Conservation (phyloP, 1,284 basidiomycete genomes). For the Sporisorium exsertum region DNA sequence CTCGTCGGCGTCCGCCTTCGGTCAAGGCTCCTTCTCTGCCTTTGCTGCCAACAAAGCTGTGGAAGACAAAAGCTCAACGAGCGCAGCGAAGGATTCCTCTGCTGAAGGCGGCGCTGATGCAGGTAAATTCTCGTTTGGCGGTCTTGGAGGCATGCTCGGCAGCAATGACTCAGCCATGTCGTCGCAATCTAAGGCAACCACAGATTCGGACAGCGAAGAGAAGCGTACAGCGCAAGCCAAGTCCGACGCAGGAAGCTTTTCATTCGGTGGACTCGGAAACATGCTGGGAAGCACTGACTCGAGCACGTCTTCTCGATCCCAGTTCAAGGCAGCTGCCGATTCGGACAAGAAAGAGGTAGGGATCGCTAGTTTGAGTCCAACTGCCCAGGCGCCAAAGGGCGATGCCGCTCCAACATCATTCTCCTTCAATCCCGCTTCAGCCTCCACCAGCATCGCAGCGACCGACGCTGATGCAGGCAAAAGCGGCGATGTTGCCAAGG, state of each 20-base stretch:
- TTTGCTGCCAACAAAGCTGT: conserved; percentile 42
- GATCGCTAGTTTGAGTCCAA: conserved; percentile 4
- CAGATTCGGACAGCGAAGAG: conserved; percentile 5
- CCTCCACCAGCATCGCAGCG: background rate
- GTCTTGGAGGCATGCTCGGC: conserved; percentile 24
- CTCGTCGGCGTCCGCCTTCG: conserved; percentile 25
- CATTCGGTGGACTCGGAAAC: conserved; percentile 43
- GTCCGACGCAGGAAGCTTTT: conserved; percentile 35
- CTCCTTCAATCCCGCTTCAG: conserved; percentile 26
- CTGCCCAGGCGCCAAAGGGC: conserved; percentile 24
- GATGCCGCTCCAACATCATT: conserved; percentile 18
- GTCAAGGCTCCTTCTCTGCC: conserved; percentile 32
- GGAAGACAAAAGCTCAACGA: conserved; percentile 28
- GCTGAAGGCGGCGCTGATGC: conserved; percentile 16
- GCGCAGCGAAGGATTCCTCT: conserved; percentile 6
- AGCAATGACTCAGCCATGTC: conserved; percentile 26
- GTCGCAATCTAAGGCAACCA: background rate
- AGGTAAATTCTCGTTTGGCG: conserved; percentile 51
- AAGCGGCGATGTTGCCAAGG: conserved; percentile 7
- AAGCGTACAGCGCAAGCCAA: background rate
- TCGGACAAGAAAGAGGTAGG: conserved; percentile 3
- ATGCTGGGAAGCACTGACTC: conserved; percentile 35
- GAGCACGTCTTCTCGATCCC: conserved; percentile 7
- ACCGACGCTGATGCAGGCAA: conserved; percentile 3
- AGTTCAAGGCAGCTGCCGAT: conserved; percentile 5